phyloP scores from a whole-genome alignment of 192 early-diverging fungal genomes.

The Diversispora epigaea region DNA sequence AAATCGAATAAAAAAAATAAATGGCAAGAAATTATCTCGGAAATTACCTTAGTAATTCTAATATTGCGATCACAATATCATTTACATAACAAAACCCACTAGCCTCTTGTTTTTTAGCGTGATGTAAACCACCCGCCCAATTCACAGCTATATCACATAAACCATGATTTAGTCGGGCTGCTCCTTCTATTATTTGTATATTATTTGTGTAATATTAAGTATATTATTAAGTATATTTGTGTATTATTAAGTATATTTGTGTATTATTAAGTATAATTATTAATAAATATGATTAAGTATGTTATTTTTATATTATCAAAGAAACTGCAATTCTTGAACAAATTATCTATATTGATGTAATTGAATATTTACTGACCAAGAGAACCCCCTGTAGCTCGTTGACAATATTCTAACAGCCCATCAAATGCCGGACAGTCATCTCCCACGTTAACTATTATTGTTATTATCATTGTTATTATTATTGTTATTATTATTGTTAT shows the following conservation, averaged over 20 bases:
- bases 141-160: slow-evolving; percentile 90
- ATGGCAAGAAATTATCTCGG: neutral
- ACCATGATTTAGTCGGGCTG: slow-evolving; percentile 78
- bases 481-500: neutral
- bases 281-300: too few relatives aligned
- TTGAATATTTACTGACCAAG: slow-evolving; percentile 57
- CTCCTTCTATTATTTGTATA: slow-evolving; percentile 58
- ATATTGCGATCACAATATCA: slow-evolving; percentile 93
- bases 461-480: slow-evolving; percentile 29
- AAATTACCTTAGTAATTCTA: slow-evolving; percentile 77
- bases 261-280: neutral
- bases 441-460: slow-evolving; percentile 69
- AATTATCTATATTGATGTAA: neutral
- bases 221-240: neutral
- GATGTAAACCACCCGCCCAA: slow-evolving; percentile 95
- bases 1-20: neutral
- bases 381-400: slow-evolving; percentile 87
- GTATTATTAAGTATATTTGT: neutral
- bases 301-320: neutral
- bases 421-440: slow-evolving; percentile 98
- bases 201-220: neutral
- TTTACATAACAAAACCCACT: slow-evolving; percentile 99
- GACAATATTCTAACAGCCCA: slow-evolving; percentile 92
- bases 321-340: neutral
- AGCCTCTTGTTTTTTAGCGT: slow-evolving; percentile 95